Evolutionary conservation across 495 filamentous ascomycete species (phyloP).

Genomic region (Penicillium egyptiacum): DNA sequence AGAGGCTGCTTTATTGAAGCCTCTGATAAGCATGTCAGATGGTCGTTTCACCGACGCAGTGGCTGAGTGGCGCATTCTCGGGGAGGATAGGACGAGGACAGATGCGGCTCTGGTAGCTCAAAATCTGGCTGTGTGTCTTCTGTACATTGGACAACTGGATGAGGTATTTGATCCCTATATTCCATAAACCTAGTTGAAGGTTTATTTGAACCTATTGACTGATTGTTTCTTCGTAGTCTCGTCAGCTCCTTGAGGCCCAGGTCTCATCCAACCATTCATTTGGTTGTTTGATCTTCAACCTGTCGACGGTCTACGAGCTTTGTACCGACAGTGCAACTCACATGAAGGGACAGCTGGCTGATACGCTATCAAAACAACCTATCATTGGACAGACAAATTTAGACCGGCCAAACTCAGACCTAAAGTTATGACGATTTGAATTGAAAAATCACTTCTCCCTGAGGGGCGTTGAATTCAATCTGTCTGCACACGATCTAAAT

Average conservation of each 20-base stretch:
- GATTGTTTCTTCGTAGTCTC: constrained; percentile 41
- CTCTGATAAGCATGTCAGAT: constrained; percentile 76
- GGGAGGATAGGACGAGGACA: constrained; percentile 31
- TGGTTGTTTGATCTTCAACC: constrained; percentile 79
- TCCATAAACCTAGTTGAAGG: neutral
- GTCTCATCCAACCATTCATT: constrained; percentile 62
- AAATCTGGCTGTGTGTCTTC: constrained; percentile 77
- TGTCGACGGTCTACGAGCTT: constrained; percentile 88
- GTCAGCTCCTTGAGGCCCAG: constrained; percentile 60
- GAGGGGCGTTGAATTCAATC: constrained; percentile 18
- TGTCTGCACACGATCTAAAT: constrained; percentile 16
- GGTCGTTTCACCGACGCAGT: constrained; percentile 66
- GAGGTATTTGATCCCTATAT: constrained; percentile 56
- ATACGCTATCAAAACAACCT: constrained; percentile 59
- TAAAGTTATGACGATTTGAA: constrained; percentile 62
- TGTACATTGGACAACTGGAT: constrained; percentile 75
- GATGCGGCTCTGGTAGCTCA: constrained; percentile 59
- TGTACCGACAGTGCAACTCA: constrained; percentile 72
- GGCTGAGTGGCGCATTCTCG: constrained; percentile 60
- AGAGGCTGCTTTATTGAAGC: constrained; percentile 48
- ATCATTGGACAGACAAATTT: constrained; percentile 51
- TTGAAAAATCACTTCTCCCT: constrained; percentile 10
- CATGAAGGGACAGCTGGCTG: constrained; percentile 68
- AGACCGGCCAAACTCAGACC: constrained; percentile 71
- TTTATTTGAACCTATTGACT: constrained; percentile 14